Base-by-base conservation (phyloP, 495 filamentous ascomycete species). In the Geoglossum glabrum region DNA sequence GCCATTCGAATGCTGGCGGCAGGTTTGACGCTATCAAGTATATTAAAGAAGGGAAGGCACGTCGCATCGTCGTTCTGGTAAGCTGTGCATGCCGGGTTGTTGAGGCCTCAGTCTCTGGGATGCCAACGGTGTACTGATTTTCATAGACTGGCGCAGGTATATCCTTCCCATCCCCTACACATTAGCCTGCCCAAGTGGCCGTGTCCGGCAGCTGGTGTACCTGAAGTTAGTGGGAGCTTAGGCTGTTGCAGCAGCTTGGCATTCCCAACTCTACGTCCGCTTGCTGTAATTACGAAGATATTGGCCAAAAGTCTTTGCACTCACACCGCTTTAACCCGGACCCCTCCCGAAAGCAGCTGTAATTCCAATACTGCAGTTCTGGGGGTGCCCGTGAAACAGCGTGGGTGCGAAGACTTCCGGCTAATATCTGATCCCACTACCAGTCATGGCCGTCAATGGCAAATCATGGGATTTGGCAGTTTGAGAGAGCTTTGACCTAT, bases 1-100 rank as follows among this genome's bases (percentile, higher is more conserved):
- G 9, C 5, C 51, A 5, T 10, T 17, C 3, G 31, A 15, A n/a
- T 8, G 28, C 23, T 17, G 31, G 5, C 31, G 40, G 6, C 31
- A 38, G 25, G 1, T 38, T 56, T 11, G 54, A 33, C 17, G 21
- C 40, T 45, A 26, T 19, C 3, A 38, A 56, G n/a, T 19, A 23
- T 28, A 56, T 56, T 33, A 56, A 56, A 33, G 31, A 38, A 19
- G 54, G 54, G 17, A 56, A 56, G 8, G 54, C 54, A 33, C n/a
- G 31, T 30, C 54, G 54, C 26, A 56, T 56, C 17, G 13, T 56
- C 28, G 38, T 45, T 25, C 17, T 56, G 13, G 54, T 56, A n/a
- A 5, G 54, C 26, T 7, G 40, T 56, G 7, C 6, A 38, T 30
- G 13, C 13, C 11, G 36, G 36, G 13, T 15, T 11, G 4, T 28